A percentile compares a stretch with the other conserved stretches of the same genome.
Conservation (phyloP, 2,329 filamentous ascomycete species). For the Didymella exigua region DNA sequence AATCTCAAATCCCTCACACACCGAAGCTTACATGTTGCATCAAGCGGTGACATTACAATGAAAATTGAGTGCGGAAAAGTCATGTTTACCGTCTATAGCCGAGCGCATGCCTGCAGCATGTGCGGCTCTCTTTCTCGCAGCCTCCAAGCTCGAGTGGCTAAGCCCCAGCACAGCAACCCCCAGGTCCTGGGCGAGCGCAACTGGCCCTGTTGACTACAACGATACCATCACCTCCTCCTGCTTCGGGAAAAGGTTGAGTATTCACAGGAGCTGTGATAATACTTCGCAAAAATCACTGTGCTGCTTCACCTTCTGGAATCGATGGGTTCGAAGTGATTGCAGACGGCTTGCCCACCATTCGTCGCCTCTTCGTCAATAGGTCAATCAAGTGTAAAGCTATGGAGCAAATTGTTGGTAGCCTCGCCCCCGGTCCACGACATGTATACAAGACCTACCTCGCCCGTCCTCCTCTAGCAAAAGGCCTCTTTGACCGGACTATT, state of each 20-base stretch:
- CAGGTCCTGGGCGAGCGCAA: not conserved
- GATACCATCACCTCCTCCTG: not conserved
- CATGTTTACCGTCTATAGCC: not conserved
- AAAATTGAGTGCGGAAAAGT: not conserved
- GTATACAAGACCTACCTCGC: not conserved
- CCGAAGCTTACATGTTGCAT: not conserved
- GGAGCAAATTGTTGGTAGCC: not conserved
- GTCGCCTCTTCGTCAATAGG: not conserved
- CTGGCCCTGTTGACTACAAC: not conserved
- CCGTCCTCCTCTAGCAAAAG: not conserved
- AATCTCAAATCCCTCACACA: not conserved
- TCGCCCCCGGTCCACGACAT: not conserved
- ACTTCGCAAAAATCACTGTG: not conserved
- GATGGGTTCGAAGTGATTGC: not conserved
- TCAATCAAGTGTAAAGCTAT: not conserved
- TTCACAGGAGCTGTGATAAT: not conserved
- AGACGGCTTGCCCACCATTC: not conserved
- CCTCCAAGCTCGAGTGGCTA: not conserved
- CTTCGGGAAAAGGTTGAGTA: not conserved
- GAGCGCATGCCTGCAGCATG: not conserved
- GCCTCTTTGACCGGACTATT: not conserved
- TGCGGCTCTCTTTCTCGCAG: not conserved
- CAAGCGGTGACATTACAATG: not conserved
- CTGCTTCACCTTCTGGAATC: not conserved
- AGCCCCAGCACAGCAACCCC: not conserved